Conservation (phyloP, 495 filamentous ascomycete species). For the Xylaria telfairii region DNA sequence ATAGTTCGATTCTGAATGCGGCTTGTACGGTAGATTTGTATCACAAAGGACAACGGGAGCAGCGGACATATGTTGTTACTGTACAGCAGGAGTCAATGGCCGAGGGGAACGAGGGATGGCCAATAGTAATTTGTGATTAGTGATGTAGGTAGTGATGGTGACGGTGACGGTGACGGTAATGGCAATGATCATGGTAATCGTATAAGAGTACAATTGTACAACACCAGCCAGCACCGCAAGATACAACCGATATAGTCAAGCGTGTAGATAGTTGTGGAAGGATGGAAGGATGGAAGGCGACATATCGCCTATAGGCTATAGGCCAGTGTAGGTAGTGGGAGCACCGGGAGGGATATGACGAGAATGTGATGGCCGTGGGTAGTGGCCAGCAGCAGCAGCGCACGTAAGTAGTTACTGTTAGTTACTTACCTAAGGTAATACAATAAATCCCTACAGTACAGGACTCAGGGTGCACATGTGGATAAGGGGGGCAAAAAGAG, state of each 20-base stretch:
- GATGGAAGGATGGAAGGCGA: neutral
- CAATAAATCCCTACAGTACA: too few relatives aligned
- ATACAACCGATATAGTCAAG: neutral
- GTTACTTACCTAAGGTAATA: neutral
- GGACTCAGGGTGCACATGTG: too few relatives aligned
- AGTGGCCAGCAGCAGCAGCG: neutral
- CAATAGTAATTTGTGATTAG: neutral
- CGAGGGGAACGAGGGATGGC: neutral
- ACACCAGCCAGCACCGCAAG: neutral
- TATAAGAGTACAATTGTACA: too few relatives aligned
- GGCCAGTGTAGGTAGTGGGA: too few relatives aligned
- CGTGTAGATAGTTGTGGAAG: neutral
- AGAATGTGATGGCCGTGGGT: conserved; percentile 10
- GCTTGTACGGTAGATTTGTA: conserved; percentile 18
- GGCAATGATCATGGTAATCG: too few relatives aligned
- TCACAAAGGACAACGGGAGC: conserved; percentile 17
- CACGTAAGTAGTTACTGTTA: neutral
- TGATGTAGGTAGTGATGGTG: too few relatives aligned
- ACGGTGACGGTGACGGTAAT: too few relatives aligned
- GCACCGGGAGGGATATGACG: too few relatives aligned
- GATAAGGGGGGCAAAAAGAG: neutral
- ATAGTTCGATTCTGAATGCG: conserved; percentile 22
- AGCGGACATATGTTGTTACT: too few relatives aligned
- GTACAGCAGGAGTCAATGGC: conserved; percentile 5
- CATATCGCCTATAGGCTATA: neutral